These are phyloP conservation scores for Vigna radiata DNA, from an alignment of 306 rosid genomes.

Conservation along the genomic window DNA sequence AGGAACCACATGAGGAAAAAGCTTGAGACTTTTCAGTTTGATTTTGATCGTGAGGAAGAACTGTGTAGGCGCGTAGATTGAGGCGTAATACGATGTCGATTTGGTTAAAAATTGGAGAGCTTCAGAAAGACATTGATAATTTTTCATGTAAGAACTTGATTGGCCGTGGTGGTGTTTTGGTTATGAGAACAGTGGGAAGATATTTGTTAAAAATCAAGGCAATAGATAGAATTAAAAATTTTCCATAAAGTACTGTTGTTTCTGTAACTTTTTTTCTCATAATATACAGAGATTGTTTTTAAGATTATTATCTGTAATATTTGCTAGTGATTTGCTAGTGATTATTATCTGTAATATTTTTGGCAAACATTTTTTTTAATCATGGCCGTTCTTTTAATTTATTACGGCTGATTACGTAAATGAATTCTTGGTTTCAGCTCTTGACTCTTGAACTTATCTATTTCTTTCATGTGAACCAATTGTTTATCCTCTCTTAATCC, in stretches of 20 bases:
- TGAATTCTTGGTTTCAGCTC: not conserved
- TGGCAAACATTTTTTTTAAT: not conserved
- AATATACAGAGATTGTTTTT: not conserved
- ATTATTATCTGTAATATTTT: too few relatives aligned
- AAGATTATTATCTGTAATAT: constrained; percentile 8
- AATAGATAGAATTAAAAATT: not conserved
- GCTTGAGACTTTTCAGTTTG: too few relatives aligned
- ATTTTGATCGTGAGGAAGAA: too few relatives aligned
- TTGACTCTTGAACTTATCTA: constrained; percentile 4
- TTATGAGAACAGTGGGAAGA: not conserved
- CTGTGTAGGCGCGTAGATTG: too few relatives aligned
- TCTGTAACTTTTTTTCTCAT: not conserved
- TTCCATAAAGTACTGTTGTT: not conserved
- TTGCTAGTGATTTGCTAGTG: constrained; percentile 21
- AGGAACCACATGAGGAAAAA: too few relatives aligned
- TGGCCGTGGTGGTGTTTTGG: not conserved
- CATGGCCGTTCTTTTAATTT: constrained; percentile 10
- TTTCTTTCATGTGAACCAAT: constrained; percentile 7
- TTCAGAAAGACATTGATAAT: too few relatives aligned
- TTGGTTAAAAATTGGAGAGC: too few relatives aligned
- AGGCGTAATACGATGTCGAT: too few relatives aligned
- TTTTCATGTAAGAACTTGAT: too few relatives aligned
- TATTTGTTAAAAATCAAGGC: not conserved
- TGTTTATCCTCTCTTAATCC: not conserved
- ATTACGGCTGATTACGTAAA: not conserved